Percentiles rank a stretch among this genome's conserved stretches.
These are phyloP conservation scores for Spatholobus suberectus DNA, from an alignment of 306 rosid genomes.

Conservation along the genomic window DNA sequence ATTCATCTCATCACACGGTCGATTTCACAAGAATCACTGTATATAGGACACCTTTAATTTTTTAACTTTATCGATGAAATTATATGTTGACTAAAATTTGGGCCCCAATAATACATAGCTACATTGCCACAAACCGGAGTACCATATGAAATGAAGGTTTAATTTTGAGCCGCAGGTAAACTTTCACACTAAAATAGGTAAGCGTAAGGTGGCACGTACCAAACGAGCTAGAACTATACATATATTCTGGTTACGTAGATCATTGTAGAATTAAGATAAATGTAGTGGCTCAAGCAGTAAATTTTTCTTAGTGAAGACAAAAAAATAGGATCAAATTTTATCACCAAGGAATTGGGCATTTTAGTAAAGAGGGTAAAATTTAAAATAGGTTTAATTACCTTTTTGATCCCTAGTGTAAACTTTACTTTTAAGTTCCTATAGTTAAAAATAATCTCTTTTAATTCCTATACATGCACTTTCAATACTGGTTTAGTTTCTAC, in stretches of 20 bases:
- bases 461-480: too few species aligned
- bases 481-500: too few species aligned
- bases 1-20: constrained; percentile 40
- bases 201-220: background rate
- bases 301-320: background rate
- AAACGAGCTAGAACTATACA: background rate
- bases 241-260: background rate
- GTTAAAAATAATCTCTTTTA: too few species aligned
- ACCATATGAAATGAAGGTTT: constrained; percentile 19
- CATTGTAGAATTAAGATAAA: background rate
- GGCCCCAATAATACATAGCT: constrained; percentile 23
- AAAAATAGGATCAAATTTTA: background rate
- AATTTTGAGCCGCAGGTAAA: constrained; percentile 35
- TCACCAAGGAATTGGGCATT: background rate
- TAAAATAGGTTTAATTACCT: too few species aligned
- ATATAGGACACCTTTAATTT: constrained; percentile 5
- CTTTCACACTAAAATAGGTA: too few species aligned
- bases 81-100: constrained; percentile 33
- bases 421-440: too few species aligned
- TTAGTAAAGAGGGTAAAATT: background rate
- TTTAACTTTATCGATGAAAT: constrained; percentile 36
- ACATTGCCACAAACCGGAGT: background rate
- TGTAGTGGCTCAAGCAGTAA: background rate
- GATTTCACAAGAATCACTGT: constrained; percentile 39
- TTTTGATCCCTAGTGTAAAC: too few species aligned